A percentile compares a stretch with the other conserved stretches of the same genome.
Evolutionary conservation across 2,329 filamentous ascomycete genomes (phyloP).

Genomic region (Cytospora chrysosperma): DNA sequence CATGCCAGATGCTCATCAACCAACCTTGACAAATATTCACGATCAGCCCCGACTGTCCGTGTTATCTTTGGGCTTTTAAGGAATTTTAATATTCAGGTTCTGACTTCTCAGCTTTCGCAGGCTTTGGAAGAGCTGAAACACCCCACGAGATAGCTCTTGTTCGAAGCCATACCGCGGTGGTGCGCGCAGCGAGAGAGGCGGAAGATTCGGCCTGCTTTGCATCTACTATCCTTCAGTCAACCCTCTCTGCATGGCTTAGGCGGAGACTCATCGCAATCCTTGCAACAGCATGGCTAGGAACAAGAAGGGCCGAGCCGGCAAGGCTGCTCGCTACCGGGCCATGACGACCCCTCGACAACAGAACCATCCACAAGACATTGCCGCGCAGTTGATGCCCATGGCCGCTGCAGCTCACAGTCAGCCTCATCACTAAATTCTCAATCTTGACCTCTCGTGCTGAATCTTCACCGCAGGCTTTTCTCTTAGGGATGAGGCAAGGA

Average conservation of each 20-base stretch:
- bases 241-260: neutral
- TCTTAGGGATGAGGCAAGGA: conserved; percentile 49
- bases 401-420: conserved; percentile 20
- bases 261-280: neutral
- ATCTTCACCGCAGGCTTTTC: conserved; percentile 37
- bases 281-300: conserved; percentile 26
- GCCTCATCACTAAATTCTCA: neutral
- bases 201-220: too few relatives aligned
- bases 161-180: neutral
- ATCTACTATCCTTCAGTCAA: too few relatives aligned
- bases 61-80: neutral
- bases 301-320: conserved; percentile 29
- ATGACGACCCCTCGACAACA: neutral
- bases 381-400: conserved; percentile 18
- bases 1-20: neutral
- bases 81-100: neutral
- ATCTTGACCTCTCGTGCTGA: conserved; percentile 36
- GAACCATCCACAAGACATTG: conserved; percentile 11
- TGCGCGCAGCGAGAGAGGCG: neutral
- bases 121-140: neutral
- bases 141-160: neutral
- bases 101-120: neutral
- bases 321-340: conserved; percentile 24
- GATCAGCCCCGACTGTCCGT: neutral
- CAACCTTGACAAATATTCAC: neutral